Percentiles rank a stretch among this genome's conserved stretches.
Conservation (phyloP, 2,329 filamentous ascomycete species). For the Aspergillus melleus region DNA sequence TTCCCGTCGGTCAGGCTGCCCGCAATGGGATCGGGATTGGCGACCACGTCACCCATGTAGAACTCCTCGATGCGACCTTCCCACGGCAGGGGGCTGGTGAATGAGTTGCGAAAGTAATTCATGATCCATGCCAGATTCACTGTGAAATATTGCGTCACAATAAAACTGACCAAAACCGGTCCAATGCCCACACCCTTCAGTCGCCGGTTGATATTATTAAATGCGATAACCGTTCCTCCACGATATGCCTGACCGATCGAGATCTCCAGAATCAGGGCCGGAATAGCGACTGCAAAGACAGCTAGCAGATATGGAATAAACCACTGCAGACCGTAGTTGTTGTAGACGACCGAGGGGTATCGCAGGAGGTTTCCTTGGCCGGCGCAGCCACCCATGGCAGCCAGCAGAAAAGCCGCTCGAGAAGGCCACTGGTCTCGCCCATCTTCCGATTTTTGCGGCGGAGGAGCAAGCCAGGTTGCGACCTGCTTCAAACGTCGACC, state of each 20-base stretch:
- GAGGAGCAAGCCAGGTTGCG: slow-evolving; percentile 34
- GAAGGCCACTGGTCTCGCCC: slow-evolving; percentile 58
- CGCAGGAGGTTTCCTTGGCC: slow-evolving; percentile 60
- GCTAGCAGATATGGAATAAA: slow-evolving; percentile 60
- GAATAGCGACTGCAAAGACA: slow-evolving; percentile 58
- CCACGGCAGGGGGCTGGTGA: slow-evolving; percentile 58
- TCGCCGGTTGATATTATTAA: slow-evolving; percentile 54
- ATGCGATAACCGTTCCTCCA: slow-evolving; percentile 57
- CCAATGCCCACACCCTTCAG: slow-evolving; percentile 57
- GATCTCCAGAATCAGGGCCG: slow-evolving; percentile 57
- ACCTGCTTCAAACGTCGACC: background rate
- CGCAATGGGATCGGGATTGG: slow-evolving; percentile 46
- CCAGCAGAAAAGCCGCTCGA: slow-evolving; percentile 56
- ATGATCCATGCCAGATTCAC: slow-evolving; percentile 61
- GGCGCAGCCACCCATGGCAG: slow-evolving; percentile 59
- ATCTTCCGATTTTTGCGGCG: slow-evolving; percentile 37
- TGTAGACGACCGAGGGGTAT: slow-evolving; percentile 60
- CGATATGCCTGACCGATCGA: slow-evolving; percentile 55
- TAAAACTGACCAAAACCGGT: slow-evolving; percentile 53
- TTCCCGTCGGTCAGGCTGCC: slow-evolving; percentile 43
- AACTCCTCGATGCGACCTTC: slow-evolving; percentile 53
- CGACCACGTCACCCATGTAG: slow-evolving; percentile 52
- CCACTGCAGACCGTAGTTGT: slow-evolving; percentile 62
- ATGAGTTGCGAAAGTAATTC: slow-evolving; percentile 59
- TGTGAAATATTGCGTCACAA: slow-evolving; percentile 60